Evolutionary conservation across 2,329 filamentous ascomycete genomes (phyloP).

Genomic region (Sarocladiaceae sp.): DNA sequence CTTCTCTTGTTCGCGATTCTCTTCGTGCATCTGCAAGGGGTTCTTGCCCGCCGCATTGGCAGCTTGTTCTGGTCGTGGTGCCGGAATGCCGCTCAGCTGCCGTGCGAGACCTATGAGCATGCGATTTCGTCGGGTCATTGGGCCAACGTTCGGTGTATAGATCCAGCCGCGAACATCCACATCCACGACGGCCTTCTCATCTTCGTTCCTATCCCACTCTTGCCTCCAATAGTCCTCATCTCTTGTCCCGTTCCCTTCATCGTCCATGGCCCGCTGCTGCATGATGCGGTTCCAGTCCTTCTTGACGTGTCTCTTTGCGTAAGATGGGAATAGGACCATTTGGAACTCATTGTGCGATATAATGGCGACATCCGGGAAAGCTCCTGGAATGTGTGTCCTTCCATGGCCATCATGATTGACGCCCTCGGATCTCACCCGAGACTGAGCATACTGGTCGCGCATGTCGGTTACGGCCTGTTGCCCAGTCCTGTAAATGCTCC

Average conservation of each 20-base stretch:
- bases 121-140: slow-evolving; percentile 81
- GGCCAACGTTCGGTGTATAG: slow-evolving; percentile 79
- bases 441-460: slow-evolving; percentile 55
- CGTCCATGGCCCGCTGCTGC: slow-evolving; percentile 22
- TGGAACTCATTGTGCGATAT: slow-evolving; percentile 78
- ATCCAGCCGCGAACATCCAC: slow-evolving; percentile 96
- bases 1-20: slow-evolving; percentile 54
- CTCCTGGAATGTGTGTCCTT: slow-evolving; percentile 57
- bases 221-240: slow-evolving; percentile 72
- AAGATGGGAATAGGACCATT: slow-evolving; percentile 93
- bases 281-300: slow-evolving; percentile 30
- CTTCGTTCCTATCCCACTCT: slow-evolving; percentile 76
- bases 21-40: slow-evolving; percentile 33
- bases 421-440: slow-evolving; percentile 32
- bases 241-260: slow-evolving; percentile 37
- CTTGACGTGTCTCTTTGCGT: slow-evolving; percentile 70
- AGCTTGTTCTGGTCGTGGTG: slow-evolving; percentile 45
- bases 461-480: slow-evolving; percentile 56
- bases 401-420: slow-evolving; percentile 23
- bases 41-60: slow-evolving; percentile 19
- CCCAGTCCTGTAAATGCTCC: slow-evolving; percentile 52
- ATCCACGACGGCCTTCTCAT: slow-evolving; percentile 82
- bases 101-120: slow-evolving; percentile 82
- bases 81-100: slow-evolving; percentile 81
- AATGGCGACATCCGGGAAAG: slow-evolving; percentile 83